These are phyloP conservation scores for Camelina laxa DNA, from an alignment of 345 rosid species.

Conservation along the genomic window DNA sequence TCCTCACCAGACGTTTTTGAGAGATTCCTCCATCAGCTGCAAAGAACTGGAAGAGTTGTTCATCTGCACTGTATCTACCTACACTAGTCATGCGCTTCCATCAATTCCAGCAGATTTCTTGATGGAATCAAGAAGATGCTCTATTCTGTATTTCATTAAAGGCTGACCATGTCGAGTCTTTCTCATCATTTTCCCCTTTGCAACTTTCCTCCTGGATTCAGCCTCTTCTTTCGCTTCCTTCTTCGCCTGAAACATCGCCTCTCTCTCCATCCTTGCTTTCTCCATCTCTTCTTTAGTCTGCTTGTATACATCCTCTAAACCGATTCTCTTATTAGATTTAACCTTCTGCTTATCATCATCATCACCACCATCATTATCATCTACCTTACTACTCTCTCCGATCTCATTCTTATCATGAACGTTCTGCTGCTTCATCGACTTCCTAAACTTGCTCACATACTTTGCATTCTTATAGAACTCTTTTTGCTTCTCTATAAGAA, in stretches of 20 bases:
- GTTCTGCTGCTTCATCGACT: conserved; percentile 52
- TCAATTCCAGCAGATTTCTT: conserved; percentile 51
- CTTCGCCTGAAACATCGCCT: conserved; percentile 60
- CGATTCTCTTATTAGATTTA: conserved; percentile 41
- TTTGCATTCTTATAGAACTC: conserved; percentile 90
- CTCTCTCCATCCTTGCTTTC: conserved; percentile 68
- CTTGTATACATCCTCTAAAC: conserved; percentile 66
- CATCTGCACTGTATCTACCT: conserved; percentile 14
- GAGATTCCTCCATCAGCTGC: background rate
- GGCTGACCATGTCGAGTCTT: conserved; percentile 84
- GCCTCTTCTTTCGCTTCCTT: conserved; percentile 72
- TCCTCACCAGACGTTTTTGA: background rate
- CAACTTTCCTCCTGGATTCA: conserved; percentile 67
- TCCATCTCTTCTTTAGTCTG: conserved; percentile 70
- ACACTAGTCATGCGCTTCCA: background rate
- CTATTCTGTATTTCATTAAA: conserved; percentile 87
- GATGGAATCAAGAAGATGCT: conserved; percentile 76
- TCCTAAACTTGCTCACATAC: conserved; percentile 69
- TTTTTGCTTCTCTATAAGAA: conserved; percentile 58
- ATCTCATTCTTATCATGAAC: conserved; percentile 44
- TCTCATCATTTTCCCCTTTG: conserved; percentile 71
- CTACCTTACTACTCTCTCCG: conserved; percentile 40
- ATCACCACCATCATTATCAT: conserved; percentile 38
- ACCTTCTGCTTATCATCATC: conserved; percentile 34
- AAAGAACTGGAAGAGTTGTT: background rate